Conservation (phyloP, 2,329 filamentous ascomycete genomes). For the Cordyceps fumosorosea region DNA sequence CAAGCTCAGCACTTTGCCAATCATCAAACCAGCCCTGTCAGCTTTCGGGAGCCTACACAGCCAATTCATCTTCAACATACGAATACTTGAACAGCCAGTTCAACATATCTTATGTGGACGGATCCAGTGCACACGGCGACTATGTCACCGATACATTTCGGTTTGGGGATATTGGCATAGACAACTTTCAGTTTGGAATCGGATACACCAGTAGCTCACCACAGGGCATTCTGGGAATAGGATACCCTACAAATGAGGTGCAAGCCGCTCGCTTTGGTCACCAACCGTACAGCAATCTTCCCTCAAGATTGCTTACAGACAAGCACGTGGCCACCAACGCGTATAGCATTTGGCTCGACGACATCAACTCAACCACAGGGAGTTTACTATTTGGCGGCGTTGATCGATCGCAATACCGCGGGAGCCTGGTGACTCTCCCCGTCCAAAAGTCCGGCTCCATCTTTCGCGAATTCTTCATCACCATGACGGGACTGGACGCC, state of each 20-base stretch:
- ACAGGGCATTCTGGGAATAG: conserved; percentile 79
- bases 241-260: conserved; percentile 74
- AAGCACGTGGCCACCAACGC: conserved; percentile 59
- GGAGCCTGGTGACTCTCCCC: conserved; percentile 59
- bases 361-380: conserved; percentile 58
- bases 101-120: conserved; percentile 84
- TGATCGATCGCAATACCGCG: conserved; percentile 58
- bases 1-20: conserved; percentile 53
- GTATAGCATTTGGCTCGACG: conserved; percentile 71
- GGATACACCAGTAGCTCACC: conserved; percentile 55
- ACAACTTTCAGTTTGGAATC: conserved; percentile 63
- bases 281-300: conserved; percentile 60
- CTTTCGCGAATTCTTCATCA: conserved; percentile 61
- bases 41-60: conserved; percentile 58
- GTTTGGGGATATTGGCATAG: conserved; percentile 48
- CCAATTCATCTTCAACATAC: conserved; percentile 71
- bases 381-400: conserved; percentile 71
- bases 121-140: conserved; percentile 68
- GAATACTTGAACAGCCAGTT: conserved; percentile 67
- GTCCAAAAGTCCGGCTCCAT: conserved; percentile 47
- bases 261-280: conserved; percentile 52
- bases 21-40: conserved; percentile 44
- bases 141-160: conserved; percentile 70
- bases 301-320: conserved; percentile 54
- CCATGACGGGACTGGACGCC: conserved; percentile 53